Evolutionary conservation across 805 yeast genomes (phyloP), one percentile per base, ranked within the genome.

Genomic region (Suhomyces xylopsoci): DNA sequence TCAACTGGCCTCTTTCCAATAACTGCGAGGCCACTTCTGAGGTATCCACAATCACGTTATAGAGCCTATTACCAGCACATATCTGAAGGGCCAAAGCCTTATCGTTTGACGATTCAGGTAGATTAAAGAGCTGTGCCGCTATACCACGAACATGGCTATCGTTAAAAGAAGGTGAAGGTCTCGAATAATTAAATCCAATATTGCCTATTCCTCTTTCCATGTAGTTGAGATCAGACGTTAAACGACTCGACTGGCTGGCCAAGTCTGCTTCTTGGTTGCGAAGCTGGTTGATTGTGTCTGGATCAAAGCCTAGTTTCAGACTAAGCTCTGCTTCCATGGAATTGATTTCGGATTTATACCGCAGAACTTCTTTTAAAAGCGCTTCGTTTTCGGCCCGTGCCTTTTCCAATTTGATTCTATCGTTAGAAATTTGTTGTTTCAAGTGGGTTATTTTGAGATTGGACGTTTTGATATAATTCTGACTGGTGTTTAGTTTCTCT

Each of bases 1-100:
- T 81, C 49, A 93, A 75, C 54, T 82, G 83, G 6, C 97, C 97
- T 26, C 75, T 77, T 59, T 90, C 94, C 41, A 94, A 76, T 8
- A 94, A 69, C 51, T 85, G 87, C 0, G 96, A 79, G n/a, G 96
- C 98, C 3, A 90, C 86, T 17, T 75, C 82, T 53, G 93, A 96
- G 55, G 82, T 85, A 61, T 91, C 97, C 28, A 96, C 98, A 48
- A 94, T 90, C 34, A 96, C 88, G 62, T 92, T 91, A 67, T 83
- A 96, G 28, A 96, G 69, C 59, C 92, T 78, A 5, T 93, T 96
- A 47, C 99, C 99, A 2, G 97, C 99, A 65, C 96, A 87, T 2
- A 90, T 87, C 68, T 94, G 97, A 34, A 94, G 73, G 1, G 99
- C 99, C 24, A 85, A 77, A 0, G 96, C 86, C 50, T 85, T 83